Conservation (phyloP, 2,329 filamentous ascomycete genomes). For the Colletotrichum noveboracense region DNA sequence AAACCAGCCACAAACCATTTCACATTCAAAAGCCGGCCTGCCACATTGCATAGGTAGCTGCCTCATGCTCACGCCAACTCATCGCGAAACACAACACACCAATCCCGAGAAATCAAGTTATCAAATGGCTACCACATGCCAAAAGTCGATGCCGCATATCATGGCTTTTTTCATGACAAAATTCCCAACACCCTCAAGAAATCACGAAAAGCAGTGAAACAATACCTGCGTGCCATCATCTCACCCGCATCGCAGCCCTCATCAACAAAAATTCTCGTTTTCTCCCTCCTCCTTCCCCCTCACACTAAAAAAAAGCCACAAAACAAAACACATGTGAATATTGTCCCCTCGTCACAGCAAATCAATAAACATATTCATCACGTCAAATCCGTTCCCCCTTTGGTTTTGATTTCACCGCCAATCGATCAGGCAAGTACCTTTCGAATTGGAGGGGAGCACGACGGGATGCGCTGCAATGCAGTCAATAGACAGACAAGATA, state of each 20-base stretch:
- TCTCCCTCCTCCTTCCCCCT: not conserved
- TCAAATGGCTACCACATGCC: not conserved
- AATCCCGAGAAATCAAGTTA: not conserved
- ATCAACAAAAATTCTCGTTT: not conserved
- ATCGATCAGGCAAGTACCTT: not conserved
- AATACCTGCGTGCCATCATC: not conserved
- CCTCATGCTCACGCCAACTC: not conserved
- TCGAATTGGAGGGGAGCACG: not conserved
- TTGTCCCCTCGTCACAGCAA: not conserved
- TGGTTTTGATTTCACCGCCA: not conserved
- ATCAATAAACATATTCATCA: not conserved
- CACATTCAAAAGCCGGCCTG: not conserved
- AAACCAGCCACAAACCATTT: not conserved
- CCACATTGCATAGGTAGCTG: not conserved
- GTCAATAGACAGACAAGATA: not conserved
- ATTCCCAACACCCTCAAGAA: not conserved
- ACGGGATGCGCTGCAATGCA: not conserved
- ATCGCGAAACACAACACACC: not conserved
- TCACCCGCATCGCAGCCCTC: not conserved
- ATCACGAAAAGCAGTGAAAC: not conserved
- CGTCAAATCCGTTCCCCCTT: not conserved
- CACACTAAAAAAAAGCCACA: not conserved
- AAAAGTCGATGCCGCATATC: not conserved
- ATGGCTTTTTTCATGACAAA: not conserved
- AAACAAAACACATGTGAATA: not conserved